phyloP scores from a whole-genome alignment of 148 eudicot species.

The Vaccinium myrtillus region DNA sequence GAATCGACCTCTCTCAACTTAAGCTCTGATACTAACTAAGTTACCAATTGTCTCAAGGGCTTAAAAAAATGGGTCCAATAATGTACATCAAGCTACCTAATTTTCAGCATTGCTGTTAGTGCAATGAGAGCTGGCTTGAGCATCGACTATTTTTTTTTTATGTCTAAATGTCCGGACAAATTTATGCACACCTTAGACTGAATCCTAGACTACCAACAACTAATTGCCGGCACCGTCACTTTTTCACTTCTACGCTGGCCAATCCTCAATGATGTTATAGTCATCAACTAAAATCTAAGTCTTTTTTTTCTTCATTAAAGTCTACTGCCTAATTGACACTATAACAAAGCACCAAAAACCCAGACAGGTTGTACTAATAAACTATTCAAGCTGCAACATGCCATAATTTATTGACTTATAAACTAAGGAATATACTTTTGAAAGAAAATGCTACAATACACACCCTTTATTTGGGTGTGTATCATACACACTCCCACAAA shows the following conservation, averaged over 20 bases:
- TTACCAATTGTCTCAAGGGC: no score
- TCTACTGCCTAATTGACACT: background rate
- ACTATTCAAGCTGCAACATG: background rate
- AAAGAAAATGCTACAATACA: background rate
- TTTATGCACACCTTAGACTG: background rate
- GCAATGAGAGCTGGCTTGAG: conserved; percentile 14
- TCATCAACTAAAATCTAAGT: background rate
- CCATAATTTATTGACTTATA: background rate
- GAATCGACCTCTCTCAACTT: no score
- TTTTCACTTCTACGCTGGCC: background rate
- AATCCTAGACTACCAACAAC: background rate
- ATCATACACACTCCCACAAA: no score
- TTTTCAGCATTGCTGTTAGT: background rate
- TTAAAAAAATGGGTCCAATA: no score
- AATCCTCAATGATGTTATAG: background rate
- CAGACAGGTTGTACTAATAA: background rate
- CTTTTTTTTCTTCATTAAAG: background rate
- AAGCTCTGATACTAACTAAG: no score
- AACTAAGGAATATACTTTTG: background rate
- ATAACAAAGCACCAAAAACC: background rate
- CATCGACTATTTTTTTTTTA: background rate
- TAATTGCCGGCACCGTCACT: conserved; percentile 8
- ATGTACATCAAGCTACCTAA: no score
- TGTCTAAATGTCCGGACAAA: background rate
- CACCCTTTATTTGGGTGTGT: no score